These are phyloP conservation scores for Platismatia glauca DNA, from an alignment of 495 filamentous ascomycete genomes.

Conservation along the genomic window DNA sequence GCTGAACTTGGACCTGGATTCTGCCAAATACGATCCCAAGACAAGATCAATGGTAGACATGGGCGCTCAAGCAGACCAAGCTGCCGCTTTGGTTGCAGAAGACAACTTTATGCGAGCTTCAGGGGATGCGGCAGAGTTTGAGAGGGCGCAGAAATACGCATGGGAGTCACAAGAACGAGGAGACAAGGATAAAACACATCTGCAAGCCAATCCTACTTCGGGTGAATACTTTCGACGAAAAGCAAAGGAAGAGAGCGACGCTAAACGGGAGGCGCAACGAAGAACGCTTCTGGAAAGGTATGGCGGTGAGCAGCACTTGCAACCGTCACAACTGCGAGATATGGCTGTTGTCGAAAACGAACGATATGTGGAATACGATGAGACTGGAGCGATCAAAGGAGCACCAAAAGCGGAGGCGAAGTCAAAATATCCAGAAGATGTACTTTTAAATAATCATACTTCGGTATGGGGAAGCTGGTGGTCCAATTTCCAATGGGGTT, in stretches of 20 bases:
- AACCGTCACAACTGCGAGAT: slow-evolving; percentile 53
- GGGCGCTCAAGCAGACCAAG: slow-evolving; percentile 73
- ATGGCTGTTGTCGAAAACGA: slow-evolving; percentile 70
- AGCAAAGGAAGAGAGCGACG: slow-evolving; percentile 58
- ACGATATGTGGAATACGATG: slow-evolving; percentile 91
- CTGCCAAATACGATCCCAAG: slow-evolving; percentile 96
- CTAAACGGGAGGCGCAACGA: slow-evolving; percentile 55
- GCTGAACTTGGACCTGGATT: slow-evolving; percentile 87
- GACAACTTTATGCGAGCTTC: slow-evolving; percentile 87
- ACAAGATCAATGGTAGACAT: slow-evolving; percentile 88
- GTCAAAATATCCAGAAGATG: slow-evolving; percentile 85
- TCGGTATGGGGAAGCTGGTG: slow-evolving; percentile 98
- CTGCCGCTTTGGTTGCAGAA: slow-evolving; percentile 82
- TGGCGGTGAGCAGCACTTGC: slow-evolving; percentile 59
- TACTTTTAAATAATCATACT: slow-evolving; percentile 82
- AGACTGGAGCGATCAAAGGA: slow-evolving; percentile 79
- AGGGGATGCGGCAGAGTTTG: slow-evolving; percentile 92
- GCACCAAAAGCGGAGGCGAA: slow-evolving; percentile 63
- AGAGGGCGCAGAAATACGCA: slow-evolving; percentile 76
- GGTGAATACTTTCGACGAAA: slow-evolving; percentile 77
- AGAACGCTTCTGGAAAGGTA: slow-evolving; percentile 79
- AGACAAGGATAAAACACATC: slow-evolving; percentile 65
- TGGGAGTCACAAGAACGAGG: slow-evolving; percentile 88
- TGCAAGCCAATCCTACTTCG: slow-evolving; percentile 93
- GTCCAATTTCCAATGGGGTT: slow-evolving; percentile 93